These are phyloP conservation scores for Penicillium bovifimosum DNA, from an alignment of 495 filamentous ascomycete genomes.

Conservation along the genomic window DNA sequence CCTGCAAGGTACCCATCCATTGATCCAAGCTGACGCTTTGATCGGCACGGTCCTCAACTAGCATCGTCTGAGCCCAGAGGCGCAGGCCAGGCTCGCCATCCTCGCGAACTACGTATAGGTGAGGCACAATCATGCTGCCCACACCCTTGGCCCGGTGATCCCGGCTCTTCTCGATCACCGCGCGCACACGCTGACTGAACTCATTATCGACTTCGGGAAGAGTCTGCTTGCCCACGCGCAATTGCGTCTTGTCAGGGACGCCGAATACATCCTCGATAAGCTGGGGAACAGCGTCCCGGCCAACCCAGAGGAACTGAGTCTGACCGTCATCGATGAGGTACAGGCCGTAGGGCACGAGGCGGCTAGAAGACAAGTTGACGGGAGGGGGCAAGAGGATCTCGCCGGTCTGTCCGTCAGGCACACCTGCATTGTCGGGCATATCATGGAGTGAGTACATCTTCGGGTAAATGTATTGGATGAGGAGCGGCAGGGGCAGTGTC, in stretches of 20 bases:
- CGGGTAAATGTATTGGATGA: constrained; percentile 97
- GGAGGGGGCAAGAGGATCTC: constrained; percentile 82
- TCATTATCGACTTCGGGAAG: constrained; percentile 88
- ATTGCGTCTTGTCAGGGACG: constrained; percentile 64
- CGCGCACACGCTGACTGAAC: constrained; percentile 89
- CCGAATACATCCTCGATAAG: constrained; percentile 88
- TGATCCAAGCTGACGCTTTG: constrained; percentile 86
- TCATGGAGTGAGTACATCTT: constrained; percentile 91
- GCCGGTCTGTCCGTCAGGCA: constrained; percentile 77
- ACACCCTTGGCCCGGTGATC: constrained; percentile 80
- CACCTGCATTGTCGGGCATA: constrained; percentile 91
- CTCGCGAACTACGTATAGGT: constrained; percentile 88
- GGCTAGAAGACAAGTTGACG: constrained; percentile 80
- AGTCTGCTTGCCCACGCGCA: constrained; percentile 85
- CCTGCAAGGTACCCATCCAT: constrained; percentile 86
- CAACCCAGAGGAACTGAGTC: constrained; percentile 97
- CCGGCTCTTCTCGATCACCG: constrained; percentile 83
- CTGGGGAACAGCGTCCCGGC: constrained; percentile 85
- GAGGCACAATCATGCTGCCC: constrained; percentile 85
- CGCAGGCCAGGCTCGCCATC: constrained; percentile 94
- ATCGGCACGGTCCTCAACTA: constrained; percentile 93
- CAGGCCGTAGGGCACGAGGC: constrained; percentile 86
- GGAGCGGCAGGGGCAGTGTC: constrained; percentile 81
- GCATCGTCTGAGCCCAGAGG: constrained; percentile 91
- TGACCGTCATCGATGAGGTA: constrained; percentile 97